Evolutionary conservation across 2,329 filamentous ascomycete genomes (phyloP).

Genomic region (Xylariaceae sp.): DNA sequence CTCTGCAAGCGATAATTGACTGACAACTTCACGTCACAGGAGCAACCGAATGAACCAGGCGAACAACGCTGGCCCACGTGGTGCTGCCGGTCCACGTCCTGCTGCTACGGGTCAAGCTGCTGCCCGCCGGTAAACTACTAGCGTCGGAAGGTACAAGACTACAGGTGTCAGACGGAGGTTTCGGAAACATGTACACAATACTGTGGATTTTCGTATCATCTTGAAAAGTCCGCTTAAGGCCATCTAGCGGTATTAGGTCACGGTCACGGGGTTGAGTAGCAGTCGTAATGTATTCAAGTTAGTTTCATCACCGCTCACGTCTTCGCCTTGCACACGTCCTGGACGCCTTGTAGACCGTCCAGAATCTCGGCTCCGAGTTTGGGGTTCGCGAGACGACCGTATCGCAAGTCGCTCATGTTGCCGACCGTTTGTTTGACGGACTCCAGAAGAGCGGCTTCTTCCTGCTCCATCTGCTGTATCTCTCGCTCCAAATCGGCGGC

Average conservation of each 20-base stretch:
- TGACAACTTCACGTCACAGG: constrained; percentile 18
- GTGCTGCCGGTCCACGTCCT: constrained; percentile 29
- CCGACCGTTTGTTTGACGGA: constrained; percentile 69
- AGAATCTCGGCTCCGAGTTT: constrained; percentile 68
- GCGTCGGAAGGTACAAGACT: background rate
- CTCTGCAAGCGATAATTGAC: constrained; percentile 10
- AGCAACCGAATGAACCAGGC: constrained; percentile 31
- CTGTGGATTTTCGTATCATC: background rate
- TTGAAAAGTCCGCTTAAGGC: constrained; percentile 2
- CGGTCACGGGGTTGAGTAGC: constrained; percentile 16
- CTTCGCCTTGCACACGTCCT: constrained; percentile 62
- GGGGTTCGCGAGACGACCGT: constrained; percentile 71
- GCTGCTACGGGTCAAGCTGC: constrained; percentile 34
- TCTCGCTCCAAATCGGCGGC: constrained; percentile 68
- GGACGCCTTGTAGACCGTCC: constrained; percentile 65
- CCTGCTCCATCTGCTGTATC: constrained; percentile 65
- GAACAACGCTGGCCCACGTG: too few relatives aligned
- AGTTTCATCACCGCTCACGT: constrained; percentile 32
- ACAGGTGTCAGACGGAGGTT: background rate
- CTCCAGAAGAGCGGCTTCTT: constrained; percentile 62
- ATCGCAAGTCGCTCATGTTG: constrained; percentile 78
- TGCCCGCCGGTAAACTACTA: constrained; percentile 24
- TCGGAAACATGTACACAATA: constrained; percentile 1
- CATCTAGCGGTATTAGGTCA: constrained; percentile 5
- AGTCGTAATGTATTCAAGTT: constrained; percentile 27